Conservation (phyloP, 2,329 filamentous ascomycete species). For the Calonectria pteridis region DNA sequence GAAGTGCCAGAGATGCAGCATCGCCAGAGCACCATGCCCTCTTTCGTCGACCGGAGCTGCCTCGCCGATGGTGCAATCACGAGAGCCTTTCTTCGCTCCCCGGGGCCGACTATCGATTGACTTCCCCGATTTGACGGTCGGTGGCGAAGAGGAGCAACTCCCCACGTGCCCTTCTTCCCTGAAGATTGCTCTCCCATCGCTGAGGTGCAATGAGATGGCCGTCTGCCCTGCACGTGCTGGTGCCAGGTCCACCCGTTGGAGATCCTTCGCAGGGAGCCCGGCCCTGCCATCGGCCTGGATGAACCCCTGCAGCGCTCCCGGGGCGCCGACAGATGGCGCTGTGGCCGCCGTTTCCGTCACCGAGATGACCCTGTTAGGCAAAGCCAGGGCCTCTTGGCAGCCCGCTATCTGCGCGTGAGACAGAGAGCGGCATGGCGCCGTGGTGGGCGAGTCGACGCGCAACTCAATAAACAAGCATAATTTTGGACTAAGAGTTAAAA, state of each 20-base stretch:
- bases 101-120: background rate
- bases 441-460: background rate
- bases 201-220: conserved; percentile 25
- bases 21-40: background rate
- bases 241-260: conserved; percentile 30
- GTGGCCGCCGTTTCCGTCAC: conserved; percentile 35
- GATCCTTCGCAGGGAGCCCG: conserved; percentile 8
- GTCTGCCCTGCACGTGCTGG: conserved; percentile 35
- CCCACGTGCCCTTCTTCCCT: conserved; percentile 33
- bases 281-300: conserved; percentile 2
- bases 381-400: conserved; percentile 1
- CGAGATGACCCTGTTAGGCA: conserved; percentile 25
- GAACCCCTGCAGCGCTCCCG: conserved; percentile 14
- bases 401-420: background rate
- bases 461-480: conserved; percentile 29
- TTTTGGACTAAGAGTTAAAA: background rate
- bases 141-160: conserved; percentile 8
- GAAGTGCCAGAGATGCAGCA: background rate
- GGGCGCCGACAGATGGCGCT: background rate
- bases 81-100: background rate
- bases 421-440: background rate
- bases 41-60: conserved; percentile 3
- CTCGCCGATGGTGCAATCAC: background rate
- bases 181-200: background rate
- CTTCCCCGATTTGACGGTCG: conserved; percentile 2